Evolutionary conservation across 495 filamentous ascomycete genomes (phyloP), one percentile per base, ranked within the genome.

Genomic region (Podospora appendiculata): DNA sequence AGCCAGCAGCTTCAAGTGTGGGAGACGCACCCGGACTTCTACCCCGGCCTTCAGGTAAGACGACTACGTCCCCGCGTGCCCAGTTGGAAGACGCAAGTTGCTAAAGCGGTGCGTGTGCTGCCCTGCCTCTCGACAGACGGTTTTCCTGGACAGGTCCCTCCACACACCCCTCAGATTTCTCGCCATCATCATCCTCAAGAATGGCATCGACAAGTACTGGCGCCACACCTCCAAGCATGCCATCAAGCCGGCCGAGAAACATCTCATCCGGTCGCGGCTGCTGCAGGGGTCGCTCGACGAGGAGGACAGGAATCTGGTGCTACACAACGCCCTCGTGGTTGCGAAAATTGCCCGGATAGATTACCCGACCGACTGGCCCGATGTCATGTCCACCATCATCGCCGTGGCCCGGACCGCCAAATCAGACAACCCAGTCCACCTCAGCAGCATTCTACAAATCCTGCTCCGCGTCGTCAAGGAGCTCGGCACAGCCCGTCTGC

Each of bases 191-290:
- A 88, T 94, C 61, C 72, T 98, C 49, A 96, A 96, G 65, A 95
- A 96, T 66, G 93, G 89, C 25, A 88, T 96, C 61, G 92, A 96
- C 59, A 90, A 86, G 65, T 89, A 88, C 65, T 98, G 93, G 93
- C 79, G 93, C 80, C 83, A 58, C 40, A 83, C 80, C 4, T 78
- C 86, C 13, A 73, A 65, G 55, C 85, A 84, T 65, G 79, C 86
- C 32, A 87, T 96, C 40, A 73, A 67, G 8, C 83, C 87, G 54
- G 79, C 84, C 9, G 84, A 94, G 58, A 96, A 90, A 65, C 67
- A 77, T 8, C 65, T 76, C 18, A 89, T 98, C 47, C 85, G 92
- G 46, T 77, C 77, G 3, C 79, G 84, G 14, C 77, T 90, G 16
- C 69, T 96, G 4, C 74, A 85, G 53, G 83, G 84, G 47, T 85